Conservation (phyloP, 805 yeast genomes). For the Danielozyma ontarioensis region DNA sequence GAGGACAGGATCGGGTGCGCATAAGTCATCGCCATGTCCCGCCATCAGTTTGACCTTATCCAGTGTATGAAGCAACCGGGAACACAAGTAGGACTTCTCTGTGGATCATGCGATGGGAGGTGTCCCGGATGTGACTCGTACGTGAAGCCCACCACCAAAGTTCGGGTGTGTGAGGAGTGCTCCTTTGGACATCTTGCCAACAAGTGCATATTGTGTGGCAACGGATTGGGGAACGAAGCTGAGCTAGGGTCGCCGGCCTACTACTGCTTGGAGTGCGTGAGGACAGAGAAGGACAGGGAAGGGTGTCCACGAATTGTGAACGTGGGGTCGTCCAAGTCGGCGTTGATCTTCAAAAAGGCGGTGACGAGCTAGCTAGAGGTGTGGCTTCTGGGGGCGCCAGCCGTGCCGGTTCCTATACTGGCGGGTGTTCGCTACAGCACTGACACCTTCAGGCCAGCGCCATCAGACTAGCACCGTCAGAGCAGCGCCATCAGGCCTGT, state of each 20-base stretch:
- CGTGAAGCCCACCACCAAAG: constrained; percentile 65
- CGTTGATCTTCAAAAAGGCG: constrained; percentile 56
- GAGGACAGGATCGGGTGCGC: no score
- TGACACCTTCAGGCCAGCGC: neutral
- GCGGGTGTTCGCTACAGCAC: no score
- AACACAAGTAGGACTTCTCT: constrained; percentile 58
- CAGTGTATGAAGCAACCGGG: constrained; percentile 88
- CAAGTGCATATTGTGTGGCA: constrained; percentile 77
- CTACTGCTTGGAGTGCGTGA: constrained; percentile 83
- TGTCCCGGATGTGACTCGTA: constrained; percentile 89
- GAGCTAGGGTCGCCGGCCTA: constrained; percentile 46
- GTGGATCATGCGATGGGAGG: constrained; percentile 84
- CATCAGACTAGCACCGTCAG: neutral
- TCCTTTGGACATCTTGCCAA: constrained; percentile 61
- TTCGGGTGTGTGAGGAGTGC: constrained; percentile 79
- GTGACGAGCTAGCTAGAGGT: no score
- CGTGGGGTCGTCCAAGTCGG: constrained; percentile 72
- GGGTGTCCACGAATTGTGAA: constrained; percentile 88
- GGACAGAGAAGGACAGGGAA: constrained; percentile 74
- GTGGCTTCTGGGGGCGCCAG: constrained; percentile 1
- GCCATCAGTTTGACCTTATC: constrained; percentile 81
- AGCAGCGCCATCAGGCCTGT: neutral
- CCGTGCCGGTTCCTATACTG: constrained; percentile 1
- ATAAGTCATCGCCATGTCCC: constrained; percentile 80
- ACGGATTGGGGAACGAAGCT: constrained; percentile 49